phyloP scores from a whole-genome alignment of 2,329 filamentous ascomycete genomes.

The Microdochium bolleyi region DNA sequence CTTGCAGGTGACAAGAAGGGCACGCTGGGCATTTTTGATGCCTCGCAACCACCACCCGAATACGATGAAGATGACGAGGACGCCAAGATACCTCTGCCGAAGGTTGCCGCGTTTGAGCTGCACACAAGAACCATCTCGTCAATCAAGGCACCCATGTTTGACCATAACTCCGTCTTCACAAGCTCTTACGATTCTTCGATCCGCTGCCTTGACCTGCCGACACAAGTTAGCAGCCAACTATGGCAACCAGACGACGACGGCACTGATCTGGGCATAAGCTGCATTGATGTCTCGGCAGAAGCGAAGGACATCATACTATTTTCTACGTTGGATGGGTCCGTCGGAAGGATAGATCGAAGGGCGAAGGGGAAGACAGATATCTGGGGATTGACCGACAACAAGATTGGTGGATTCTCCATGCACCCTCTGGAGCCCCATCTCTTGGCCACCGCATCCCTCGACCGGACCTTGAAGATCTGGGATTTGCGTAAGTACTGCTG shows the following conservation, averaged over 20 bases:
- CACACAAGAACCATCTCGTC: slow-evolving; percentile 84
- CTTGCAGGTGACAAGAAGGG: slow-evolving; percentile 95
- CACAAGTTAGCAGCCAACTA: slow-evolving; percentile 70
- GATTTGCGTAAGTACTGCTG: slow-evolving; percentile 62
- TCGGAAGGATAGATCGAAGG: slow-evolving; percentile 76
- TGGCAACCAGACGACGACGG: slow-evolving; percentile 65
- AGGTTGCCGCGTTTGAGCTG: slow-evolving; percentile 84
- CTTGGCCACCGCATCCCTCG: slow-evolving; percentile 80
- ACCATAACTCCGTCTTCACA: slow-evolving; percentile 70
- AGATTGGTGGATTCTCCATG: slow-evolving; percentile 88
- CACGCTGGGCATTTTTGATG: slow-evolving; percentile 84
- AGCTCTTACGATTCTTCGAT: slow-evolving; percentile 92
- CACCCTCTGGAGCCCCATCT: slow-evolving; percentile 76
- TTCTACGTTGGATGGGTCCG: slow-evolving; percentile 72
- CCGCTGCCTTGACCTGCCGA: slow-evolving; percentile 74
- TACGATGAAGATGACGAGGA: slow-evolving; percentile 59
- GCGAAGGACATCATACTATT: slow-evolving; percentile 75
- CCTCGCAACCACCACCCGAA: slow-evolving; percentile 56
- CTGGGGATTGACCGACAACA: slow-evolving; percentile 78
- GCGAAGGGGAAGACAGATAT: slow-evolving; percentile 50
- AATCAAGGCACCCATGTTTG: slow-evolving; percentile 68
- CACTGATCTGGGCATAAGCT: slow-evolving; percentile 73
- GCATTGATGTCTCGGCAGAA: slow-evolving; percentile 67
- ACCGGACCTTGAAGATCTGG: slow-evolving; percentile 87
- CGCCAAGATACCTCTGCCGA: slow-evolving; percentile 57